phyloP scores from a whole-genome alignment of 2,329 filamentous ascomycete species.

The Botrytis hyacinthi region DNA sequence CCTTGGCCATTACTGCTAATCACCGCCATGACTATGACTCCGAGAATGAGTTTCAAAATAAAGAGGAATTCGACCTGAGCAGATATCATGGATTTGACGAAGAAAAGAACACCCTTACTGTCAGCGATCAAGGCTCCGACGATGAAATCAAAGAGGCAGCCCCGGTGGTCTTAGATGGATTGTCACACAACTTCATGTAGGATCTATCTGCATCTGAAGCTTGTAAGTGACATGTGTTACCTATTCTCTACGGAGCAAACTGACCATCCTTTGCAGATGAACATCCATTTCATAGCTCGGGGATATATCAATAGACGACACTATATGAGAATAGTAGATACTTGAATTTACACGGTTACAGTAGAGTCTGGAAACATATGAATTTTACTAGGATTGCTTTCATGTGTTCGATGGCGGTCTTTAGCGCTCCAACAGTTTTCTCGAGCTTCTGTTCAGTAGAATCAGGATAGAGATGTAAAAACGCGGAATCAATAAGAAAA shows the following conservation, averaged over 20 bases:
- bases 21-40: neutral
- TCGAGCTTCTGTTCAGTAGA: neutral
- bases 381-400: neutral
- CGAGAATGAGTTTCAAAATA: slow-evolving; percentile 12
- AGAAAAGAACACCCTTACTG: neutral
- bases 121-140: neutral
- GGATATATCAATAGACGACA: neutral
- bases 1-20: neutral
- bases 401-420: neutral
- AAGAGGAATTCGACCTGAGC: neutral
- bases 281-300: too few relatives aligned
- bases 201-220: neutral
- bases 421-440: neutral
- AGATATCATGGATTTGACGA: neutral
- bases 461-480: neutral
- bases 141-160: neutral
- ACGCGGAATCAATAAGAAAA: too few relatives aligned
- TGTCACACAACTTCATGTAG: neutral
- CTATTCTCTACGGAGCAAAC: neutral
- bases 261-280: neutral
- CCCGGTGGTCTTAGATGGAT: neutral
- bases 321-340: neutral
- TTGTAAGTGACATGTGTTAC: neutral
- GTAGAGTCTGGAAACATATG: neutral
- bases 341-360: neutral